Base-by-base conservation (phyloP, 768 basidiomycete species). In the Calocybe gangraenosa region DNA sequence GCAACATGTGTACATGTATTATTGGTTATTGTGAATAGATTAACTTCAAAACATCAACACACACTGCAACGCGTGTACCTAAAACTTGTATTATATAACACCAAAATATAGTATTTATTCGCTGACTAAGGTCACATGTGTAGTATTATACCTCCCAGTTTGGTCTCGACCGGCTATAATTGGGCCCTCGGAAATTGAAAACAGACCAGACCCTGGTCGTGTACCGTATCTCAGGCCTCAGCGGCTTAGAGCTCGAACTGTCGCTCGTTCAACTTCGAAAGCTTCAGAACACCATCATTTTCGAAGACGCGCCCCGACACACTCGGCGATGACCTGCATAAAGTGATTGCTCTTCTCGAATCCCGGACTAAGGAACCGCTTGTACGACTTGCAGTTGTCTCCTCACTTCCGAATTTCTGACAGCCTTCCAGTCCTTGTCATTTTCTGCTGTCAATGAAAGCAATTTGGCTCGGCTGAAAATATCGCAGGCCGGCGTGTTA, bases 381-480 rank as follows among this genome's bases (percentile, higher is more conserved):
- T 44, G 43, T 44, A 44, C 43, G 43, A 36, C 34, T 44, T 28
- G 21, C 25, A 41, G 18, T 41, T 41, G 40, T 44, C 32, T 44
- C 18, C 43, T 36, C 35, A 21, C 25, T 17, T 36, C 22, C 34
- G 34, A 44, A 31, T 35, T 36, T 44, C 34, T 44, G 18, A 44
- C 43, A 7, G 34, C 34, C 35, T 30, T 44, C 19, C 11, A 44
- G 43, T 36, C 33, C 18, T 44, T 44, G 32, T 37, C 43, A 36
- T 44, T 35, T 37, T 44, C 43, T 37, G 43, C 43, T 36, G 43
- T 44, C 43, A 32, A n/a, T n/a, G n/a, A n/a, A n/a, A n/a, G n/a
- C n/a, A n/a, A 44, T 36, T 37, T 36, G 34, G 34, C 35, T 20
- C 33, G 43, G 20, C 21, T 36, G 43, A 44, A 44, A 21, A 44